Conservation (phyloP, 2,329 filamentous ascomycete species). For the Colletotrichum melonis region DNA sequence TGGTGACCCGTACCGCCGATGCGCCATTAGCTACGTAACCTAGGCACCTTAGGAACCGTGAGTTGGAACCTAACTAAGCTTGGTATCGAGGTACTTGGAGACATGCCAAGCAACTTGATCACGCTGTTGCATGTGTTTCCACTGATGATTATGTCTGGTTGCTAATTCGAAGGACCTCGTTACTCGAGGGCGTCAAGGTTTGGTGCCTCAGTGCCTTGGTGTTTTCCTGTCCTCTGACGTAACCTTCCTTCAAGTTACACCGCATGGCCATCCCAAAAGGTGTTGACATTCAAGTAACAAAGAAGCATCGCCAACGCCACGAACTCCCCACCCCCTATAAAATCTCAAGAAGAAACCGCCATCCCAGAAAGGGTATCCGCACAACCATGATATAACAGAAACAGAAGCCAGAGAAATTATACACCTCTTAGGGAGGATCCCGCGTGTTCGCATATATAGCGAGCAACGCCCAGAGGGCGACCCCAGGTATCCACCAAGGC, state of each 20-base stretch:
- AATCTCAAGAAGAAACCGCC: background rate
- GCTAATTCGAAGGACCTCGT: background rate
- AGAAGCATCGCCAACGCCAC: background rate
- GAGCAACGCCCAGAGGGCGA: background rate
- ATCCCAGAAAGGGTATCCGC: background rate
- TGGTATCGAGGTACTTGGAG: too few species aligned
- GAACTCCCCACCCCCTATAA: background rate
- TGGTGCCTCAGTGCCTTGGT: background rate
- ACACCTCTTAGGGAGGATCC: background rate
- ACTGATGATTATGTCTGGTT: background rate
- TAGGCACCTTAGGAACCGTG: too few species aligned
- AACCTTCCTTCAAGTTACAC: background rate
- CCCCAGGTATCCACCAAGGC: conserved; percentile 11
- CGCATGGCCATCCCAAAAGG: background rate
- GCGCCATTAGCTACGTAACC: too few species aligned
- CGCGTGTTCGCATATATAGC: too few species aligned
- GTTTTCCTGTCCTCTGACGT: background rate
- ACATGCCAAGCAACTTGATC: too few species aligned
- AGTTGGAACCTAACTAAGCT: too few species aligned
- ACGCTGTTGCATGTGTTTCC: background rate
- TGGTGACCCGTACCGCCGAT: too few species aligned
- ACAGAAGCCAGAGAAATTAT: background rate
- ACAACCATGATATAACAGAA: background rate
- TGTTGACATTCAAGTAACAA: background rate
- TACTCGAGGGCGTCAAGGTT: background rate